Evolutionary conservation across 2,329 filamentous ascomycete genomes (phyloP), one percentile per base, ranked within the genome.

Genomic region (Aspergillus piperis): DNA sequence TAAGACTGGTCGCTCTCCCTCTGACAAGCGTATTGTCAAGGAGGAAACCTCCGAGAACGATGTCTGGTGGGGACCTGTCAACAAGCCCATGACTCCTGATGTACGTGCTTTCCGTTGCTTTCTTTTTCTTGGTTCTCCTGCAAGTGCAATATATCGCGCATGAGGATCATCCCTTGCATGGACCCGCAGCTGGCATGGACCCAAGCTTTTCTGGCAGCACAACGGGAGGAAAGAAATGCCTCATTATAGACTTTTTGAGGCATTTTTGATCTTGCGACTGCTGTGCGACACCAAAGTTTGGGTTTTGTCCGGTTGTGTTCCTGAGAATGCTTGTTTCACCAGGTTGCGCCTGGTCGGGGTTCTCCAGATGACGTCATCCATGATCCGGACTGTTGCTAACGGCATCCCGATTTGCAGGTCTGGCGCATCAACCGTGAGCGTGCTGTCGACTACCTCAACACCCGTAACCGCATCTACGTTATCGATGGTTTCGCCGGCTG

Each of bases 351-450:
- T n/a, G 15, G 52, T 25, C 42, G 4, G 36, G 17, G 25, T 55
- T 27, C 15, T 49, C 58, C 55, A 25, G 23, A 70, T 77, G 71
- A 76, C 69, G 65, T 76, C 69, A 72, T 66, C 38, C 50, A 41
- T 39, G 10, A 58, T 60, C 64, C 56, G 58, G 54, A 15, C 60
- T 65, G 56, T 55, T 54, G 54, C 68, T 72, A 69, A 72, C 58
- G 15, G n/a, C 15, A 27, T 30, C 19, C 3, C 27, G 21, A 7
- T 19, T 48, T 58, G 54, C 71, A 99, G 95, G 94, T 98, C 78
- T 99, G 95, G 95, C 92, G 92, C 75, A 99, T 99, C 83, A 99
- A 99, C 88, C 89, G 95, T 72, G 95, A 99, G 81, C 93, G 95
- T 83, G 95, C 95, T 63, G 88, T 99, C 78, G 95, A 99, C 83